Evolutionary conservation across 306 rosid genomes (phyloP).

Genomic region (Pyrus betulifolia): DNA sequence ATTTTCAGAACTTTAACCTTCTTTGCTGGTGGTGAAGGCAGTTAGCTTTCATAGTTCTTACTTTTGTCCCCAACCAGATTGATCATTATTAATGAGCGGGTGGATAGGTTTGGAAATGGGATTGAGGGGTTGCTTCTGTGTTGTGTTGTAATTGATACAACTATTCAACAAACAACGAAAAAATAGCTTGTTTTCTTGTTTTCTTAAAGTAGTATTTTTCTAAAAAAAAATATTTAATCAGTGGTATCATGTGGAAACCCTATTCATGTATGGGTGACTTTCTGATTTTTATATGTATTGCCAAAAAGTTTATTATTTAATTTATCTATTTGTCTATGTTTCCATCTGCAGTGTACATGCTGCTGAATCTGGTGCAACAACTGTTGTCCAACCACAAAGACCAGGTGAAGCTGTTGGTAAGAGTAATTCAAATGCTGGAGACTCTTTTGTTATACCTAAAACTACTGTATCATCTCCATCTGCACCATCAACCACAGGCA

Average conservation of each 20-base stretch:
- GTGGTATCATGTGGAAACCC: neutral
- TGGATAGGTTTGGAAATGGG: neutral
- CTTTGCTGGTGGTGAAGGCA: neutral
- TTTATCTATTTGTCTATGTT: neutral
- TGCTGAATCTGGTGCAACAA: conserved; percentile 19
- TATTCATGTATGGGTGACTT: neutral
- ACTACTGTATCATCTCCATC: conserved; percentile 35
- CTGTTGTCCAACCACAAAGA: conserved; percentile 19
- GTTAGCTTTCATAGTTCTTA: neutral
- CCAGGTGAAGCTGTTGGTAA: conserved; percentile 29
- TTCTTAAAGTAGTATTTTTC: neutral
- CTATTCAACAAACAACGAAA: too few species aligned
- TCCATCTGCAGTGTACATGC: conserved; percentile 45
- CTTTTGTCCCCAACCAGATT: neutral
- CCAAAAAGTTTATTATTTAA: neutral
- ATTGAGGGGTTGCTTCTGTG: neutral
- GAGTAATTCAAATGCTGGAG: conserved; percentile 26
- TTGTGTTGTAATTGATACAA: too few species aligned
- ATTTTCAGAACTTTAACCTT: neutral
- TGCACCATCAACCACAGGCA: conserved; percentile 24
- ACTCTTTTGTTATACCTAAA: conserved; percentile 31
- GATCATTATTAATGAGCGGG: neutral
- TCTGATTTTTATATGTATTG: neutral
- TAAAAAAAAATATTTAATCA: neutral
- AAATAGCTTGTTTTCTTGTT: neutral